These are phyloP conservation scores for Auricularia cornea DNA, from an alignment of 768 basidiomycete genomes.

Conservation along the genomic window DNA sequence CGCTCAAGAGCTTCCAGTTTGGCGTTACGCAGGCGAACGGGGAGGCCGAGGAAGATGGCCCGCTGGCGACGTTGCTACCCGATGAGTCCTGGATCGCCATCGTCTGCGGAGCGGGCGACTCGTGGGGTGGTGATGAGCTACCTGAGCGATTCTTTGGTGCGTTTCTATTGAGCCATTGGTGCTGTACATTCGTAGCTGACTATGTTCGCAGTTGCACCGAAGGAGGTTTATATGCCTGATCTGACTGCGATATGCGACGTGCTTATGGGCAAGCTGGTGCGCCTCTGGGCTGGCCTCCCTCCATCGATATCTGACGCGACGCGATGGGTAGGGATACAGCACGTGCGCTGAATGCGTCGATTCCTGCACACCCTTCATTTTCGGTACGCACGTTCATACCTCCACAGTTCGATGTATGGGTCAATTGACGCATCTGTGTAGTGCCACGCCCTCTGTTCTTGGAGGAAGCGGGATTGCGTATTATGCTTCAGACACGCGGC, in stretches of 20 bases:
- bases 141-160: constrained; percentile 54
- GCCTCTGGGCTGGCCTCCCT: constrained; percentile 16
- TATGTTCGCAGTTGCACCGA: constrained; percentile 46
- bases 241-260: constrained; percentile 66
- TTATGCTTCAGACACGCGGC: constrained; percentile 54
- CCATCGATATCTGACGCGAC: neutral
- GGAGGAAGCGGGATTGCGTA: constrained; percentile 68
- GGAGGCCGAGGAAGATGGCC: constrained; percentile 20
- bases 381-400: constrained; percentile 35
- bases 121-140: constrained; percentile 29
- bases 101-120: constrained; percentile 50
- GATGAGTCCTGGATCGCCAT: constrained; percentile 69
- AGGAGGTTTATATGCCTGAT: constrained; percentile 78
- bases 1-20: neutral
- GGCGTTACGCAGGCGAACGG: neutral
- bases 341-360: constrained; percentile 76
- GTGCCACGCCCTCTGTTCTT: constrained; percentile 74
- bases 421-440: too few relatives aligned
- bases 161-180: neutral
- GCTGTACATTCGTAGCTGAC: neutral
- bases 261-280: constrained; percentile 66
- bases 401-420: neutral
- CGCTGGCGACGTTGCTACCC: constrained; percentile 45
- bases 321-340: constrained; percentile 56
- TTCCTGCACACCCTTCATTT: constrained; percentile 68